These are phyloP conservation scores for Neonectria sp. DNA, from an alignment of 2,329 filamentous ascomycete species.

Conservation along the genomic window DNA sequence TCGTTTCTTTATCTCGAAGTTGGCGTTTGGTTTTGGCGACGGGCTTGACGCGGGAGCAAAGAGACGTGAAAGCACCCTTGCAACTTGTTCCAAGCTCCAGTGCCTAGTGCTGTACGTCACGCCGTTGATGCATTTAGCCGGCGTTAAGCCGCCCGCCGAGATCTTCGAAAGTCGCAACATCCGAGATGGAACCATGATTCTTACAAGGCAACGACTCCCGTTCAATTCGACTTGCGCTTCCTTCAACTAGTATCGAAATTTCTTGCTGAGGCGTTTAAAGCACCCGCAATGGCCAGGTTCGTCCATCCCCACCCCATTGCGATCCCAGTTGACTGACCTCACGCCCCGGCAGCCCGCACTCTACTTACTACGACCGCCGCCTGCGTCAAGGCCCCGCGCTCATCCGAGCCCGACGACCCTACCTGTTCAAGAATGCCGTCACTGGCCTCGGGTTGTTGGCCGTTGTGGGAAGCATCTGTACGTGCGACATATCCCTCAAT, in stretches of 20 bases:
- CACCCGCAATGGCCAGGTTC: constrained; percentile 43
- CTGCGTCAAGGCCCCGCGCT: constrained; percentile 90
- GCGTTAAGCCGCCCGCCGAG: constrained; percentile 44
- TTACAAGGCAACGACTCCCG: constrained; percentile 26
- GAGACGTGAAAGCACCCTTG: constrained; percentile 46
- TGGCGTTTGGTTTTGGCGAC: constrained; percentile 46
- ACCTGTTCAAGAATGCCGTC: constrained; percentile 89
- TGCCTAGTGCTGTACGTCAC: constrained; percentile 37
- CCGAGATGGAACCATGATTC: constrained; percentile 29
- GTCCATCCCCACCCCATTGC: constrained; percentile 18
- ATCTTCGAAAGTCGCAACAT: constrained; percentile 42
- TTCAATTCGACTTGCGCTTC: constrained; percentile 21
- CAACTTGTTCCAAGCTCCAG: constrained; percentile 37
- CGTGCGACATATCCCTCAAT: constrained; percentile 56
- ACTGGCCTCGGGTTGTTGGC: constrained; percentile 83
- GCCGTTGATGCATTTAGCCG: constrained; percentile 39
- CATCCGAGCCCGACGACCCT: constrained; percentile 91
- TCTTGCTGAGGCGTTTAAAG: too few relatives aligned
- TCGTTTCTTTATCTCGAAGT: constrained; percentile 25
- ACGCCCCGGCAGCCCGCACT: constrained; percentile 58
- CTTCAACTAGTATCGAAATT: not conserved
- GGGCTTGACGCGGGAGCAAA: constrained; percentile 41
- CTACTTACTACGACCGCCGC: constrained; percentile 92
- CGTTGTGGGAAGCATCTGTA: constrained; percentile 91
- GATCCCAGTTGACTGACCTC: constrained; percentile 40